phyloP scores from a whole-genome alignment of 2,329 filamentous ascomycete genomes.

The Cordyceps cicadae region DNA sequence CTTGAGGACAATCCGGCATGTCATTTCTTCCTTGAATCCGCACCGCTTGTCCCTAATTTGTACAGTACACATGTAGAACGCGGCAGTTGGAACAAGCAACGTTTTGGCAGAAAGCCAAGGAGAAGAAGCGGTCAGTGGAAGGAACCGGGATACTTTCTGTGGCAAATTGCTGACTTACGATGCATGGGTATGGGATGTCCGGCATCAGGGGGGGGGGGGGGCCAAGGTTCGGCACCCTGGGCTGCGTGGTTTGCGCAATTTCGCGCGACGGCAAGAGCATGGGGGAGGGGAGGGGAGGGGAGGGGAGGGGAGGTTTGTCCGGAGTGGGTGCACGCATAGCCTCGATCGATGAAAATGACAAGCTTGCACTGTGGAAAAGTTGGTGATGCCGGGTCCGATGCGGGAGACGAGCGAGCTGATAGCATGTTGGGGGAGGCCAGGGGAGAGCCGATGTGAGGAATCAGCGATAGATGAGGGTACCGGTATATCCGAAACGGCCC shows the following conservation, averaged over 20 bases:
- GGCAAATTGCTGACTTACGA: slow-evolving; percentile 1
- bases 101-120: neutral
- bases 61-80: too few species aligned
- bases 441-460: too few species aligned
- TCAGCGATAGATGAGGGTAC: too few species aligned
- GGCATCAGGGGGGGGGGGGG: too few species aligned
- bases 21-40: too few species aligned
- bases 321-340: neutral
- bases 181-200: neutral
- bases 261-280: neutral
- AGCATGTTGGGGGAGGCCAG: neutral
- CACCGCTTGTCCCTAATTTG: too few species aligned
- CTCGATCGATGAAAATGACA: slow-evolving; percentile 7
- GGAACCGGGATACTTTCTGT: neutral
- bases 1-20: too few species aligned
- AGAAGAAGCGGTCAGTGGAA: neutral
- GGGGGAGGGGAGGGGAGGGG: neutral
- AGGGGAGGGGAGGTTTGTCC: neutral
- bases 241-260: neutral
- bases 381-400: neutral
- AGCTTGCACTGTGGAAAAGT: neutral
- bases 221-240: neutral
- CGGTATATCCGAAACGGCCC: neutral
- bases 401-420: neutral
- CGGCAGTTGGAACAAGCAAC: neutral